Percentiles rank a stretch among this genome's conserved stretches.
Evolutionary conservation across 192 early-diverging fungal species (phyloP).

Genomic region (Phycomyces nitens): DNA sequence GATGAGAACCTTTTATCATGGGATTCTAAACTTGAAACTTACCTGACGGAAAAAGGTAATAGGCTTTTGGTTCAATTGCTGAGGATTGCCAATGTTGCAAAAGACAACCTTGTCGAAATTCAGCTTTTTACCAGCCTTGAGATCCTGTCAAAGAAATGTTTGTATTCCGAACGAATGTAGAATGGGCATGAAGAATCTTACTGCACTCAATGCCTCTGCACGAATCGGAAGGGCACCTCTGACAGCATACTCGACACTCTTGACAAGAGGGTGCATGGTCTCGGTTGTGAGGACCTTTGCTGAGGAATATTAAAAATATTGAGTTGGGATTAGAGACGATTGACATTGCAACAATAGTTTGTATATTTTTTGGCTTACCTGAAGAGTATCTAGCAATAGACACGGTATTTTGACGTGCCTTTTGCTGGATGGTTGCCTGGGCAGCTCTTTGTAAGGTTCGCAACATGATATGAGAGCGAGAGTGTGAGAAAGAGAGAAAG

Average conservation of each 20-base stretch:
- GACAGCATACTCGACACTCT: conserved; percentile 89
- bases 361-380: too few species aligned
- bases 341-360: too few species aligned
- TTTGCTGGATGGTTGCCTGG: too few species aligned
- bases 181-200: conserved; percentile 19
- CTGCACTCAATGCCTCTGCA: conserved; percentile 75
- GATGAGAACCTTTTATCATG: background rate
- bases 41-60: conserved; percentile 97
- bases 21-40: conserved; percentile 11
- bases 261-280: conserved; percentile 69
- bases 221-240: conserved; percentile 93
- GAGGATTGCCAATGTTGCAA: conserved; percentile 94
- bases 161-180: background rate
- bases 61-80: conserved; percentile 84
- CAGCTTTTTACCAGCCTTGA: conserved; percentile 44
- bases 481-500: too few species aligned
- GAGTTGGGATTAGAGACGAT: too few species aligned
- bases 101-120: conserved; percentile 68
- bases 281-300: conserved; percentile 68
- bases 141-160: conserved; percentile 29
- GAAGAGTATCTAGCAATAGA: too few species aligned
- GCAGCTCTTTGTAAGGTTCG: too few species aligned
- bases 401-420: too few species aligned
- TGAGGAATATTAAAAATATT: background rate
- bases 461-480: too few species aligned